Conservation (phyloP, 768 basidiomycete genomes). For the Boletus vinaceobasis region DNA sequence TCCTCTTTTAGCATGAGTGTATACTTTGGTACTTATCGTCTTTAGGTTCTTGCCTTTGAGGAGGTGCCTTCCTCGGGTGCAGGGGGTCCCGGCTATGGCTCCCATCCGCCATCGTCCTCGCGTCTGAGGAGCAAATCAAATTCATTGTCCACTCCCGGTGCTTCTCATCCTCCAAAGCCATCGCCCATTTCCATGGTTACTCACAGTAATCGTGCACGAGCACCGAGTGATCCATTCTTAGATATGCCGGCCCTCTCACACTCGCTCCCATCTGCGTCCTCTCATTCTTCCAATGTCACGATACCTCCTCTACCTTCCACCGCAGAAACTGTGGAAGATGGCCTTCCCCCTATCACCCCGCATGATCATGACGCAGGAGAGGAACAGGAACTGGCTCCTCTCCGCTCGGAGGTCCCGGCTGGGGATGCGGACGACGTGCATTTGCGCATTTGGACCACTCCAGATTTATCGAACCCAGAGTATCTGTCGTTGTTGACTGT, state of each 20-base stretch:
- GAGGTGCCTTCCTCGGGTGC: conserved; percentile 46
- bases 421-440: conserved; percentile 44
- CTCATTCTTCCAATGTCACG: conserved; percentile 39
- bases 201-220: conserved; percentile 62
- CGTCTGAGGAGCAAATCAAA: conserved; percentile 59
- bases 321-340: conserved; percentile 40
- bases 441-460: conserved; percentile 77
- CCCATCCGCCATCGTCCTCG: conserved; percentile 37
- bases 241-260: conserved; percentile 63
- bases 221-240: conserved; percentile 77
- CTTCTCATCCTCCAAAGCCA: conserved; percentile 32
- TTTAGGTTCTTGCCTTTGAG: conserved; percentile 68
- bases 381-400: conserved; percentile 31
- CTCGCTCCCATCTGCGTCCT: conserved; percentile 52
- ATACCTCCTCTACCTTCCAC: conserved; percentile 31
- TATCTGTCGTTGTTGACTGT: conserved; percentile 60
- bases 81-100: conserved; percentile 28
- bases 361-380: conserved; percentile 33
- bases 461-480: conserved; percentile 77
- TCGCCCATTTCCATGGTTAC: conserved; percentile 42
- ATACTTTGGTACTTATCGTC: conserved; percentile 1
- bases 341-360: conserved; percentile 36
- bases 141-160: conserved; percentile 39
- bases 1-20: conserved; percentile 7
- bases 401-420: conserved; percentile 30